Conservation (phyloP, 176 grass and related monocot genomes). For the Aegilops longissima region DNA sequence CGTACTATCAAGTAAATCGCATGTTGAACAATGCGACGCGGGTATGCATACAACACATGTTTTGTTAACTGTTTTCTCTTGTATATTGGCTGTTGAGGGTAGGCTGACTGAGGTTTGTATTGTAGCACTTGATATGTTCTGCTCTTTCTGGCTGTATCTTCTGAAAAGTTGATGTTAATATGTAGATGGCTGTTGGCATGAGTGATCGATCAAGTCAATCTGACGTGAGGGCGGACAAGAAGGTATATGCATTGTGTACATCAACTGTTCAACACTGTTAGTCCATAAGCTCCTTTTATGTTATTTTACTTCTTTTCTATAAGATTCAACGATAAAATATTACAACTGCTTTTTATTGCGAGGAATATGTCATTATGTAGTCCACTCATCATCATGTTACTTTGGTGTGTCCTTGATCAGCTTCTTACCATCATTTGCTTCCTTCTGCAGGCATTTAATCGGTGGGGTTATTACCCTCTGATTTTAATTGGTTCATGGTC, state of each 20-base stretch:
- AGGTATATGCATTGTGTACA: conserved; percentile 40
- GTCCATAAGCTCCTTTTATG: not conserved
- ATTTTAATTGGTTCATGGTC: conserved; percentile 95
- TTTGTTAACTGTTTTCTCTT: conserved; percentile 7
- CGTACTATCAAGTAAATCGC: conserved; percentile 92
- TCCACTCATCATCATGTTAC: not conserved
- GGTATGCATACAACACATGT: conserved; percentile 36
- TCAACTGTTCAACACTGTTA: not conserved
- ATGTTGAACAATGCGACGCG: conserved; percentile 92
- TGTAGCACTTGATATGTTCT: conserved; percentile 22
- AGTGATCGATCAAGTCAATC: conserved; percentile 78
- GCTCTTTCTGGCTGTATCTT: conserved; percentile 13
- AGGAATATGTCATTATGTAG: conserved; percentile 7
- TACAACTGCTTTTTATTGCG: not conserved
- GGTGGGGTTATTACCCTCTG: conserved; percentile 95
- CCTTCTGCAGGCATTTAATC: conserved; percentile 72
- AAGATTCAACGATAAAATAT: not conserved
- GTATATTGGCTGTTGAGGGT: conserved; percentile 5
- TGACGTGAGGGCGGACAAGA: conserved; percentile 73
- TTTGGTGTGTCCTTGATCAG: not conserved
- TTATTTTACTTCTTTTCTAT: not conserved
- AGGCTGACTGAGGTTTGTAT: not conserved
- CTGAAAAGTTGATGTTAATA: conserved; percentile 31
- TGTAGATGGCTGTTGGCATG: conserved; percentile 93
- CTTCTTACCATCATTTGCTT: not conserved